Evolutionary conservation across 2,329 filamentous ascomycete genomes (phyloP), one percentile per base, ranked within the genome.

Genomic region (Colletotrichum filicis): DNA sequence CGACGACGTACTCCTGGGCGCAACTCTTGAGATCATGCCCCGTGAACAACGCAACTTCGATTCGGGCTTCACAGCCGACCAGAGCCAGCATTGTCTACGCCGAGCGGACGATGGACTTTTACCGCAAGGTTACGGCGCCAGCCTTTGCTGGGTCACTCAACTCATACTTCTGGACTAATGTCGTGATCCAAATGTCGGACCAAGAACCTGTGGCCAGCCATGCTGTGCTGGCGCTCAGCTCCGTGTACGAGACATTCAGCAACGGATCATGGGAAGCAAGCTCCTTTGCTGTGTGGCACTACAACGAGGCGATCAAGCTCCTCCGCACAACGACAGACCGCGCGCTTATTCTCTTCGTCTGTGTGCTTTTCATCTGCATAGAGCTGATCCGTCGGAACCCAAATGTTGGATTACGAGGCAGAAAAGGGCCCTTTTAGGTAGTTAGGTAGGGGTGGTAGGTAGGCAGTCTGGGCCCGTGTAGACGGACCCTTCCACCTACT

Each of bases 121-220:
- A 77, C 24, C 46, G 75, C 22, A 61, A 74, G 3, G 66, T 78
- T 1, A 69, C 74, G 1, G 73, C 71, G 0, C 76, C 76, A 2
- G 64, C 55, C 5, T 63, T 78, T 3, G 62, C 76, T 3, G 74
- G 76, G 4, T 64, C 73, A 4, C 73, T 78, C 30, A 73, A 76
- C 35, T 61, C 49, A 16, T 71, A 74, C n/a, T 78, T 78, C 66
- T 78, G 77, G 76, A 42, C 67, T 5, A 37, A 32, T 26, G 56
- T 76, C 16, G 55, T 78, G 11, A 70, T 71, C 2, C 66, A 74
- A 7, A 55, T 75, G 16, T 71, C 74, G n/a, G 66, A 68, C 53
- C 49, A 60, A 16, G 77, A 77, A 32, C 55, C 76, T 9, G 76
- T 75, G 1, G 71, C 77, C 3, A 75, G 75, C 70, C 77, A 78